A percentile compares a stretch with the other conserved stretches of the same genome.
phyloP scores from a whole-genome alignment of 176 grass and related monocot genomes.

The Aegilops speltoides region DNA sequence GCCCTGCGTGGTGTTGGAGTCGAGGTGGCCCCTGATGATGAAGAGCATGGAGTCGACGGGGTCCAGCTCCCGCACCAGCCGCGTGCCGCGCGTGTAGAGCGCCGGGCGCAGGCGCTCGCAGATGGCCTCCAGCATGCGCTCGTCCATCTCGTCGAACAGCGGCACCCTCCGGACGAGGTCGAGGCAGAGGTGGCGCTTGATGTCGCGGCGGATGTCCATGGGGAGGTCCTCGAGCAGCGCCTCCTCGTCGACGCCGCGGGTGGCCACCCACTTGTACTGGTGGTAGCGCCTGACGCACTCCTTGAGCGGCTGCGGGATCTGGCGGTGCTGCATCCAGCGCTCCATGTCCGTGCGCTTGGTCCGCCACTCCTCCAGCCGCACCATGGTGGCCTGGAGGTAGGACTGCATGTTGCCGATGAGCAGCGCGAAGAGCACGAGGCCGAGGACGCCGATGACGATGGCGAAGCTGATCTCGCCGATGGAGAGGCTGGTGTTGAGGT shows the following conservation, averaged over 20 bases:
- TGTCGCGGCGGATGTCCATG: slow-evolving; percentile 81
- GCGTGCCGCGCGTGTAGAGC: slow-evolving; percentile 77
- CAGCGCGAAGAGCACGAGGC: slow-evolving; percentile 83
- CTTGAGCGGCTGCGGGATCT: slow-evolving; percentile 73
- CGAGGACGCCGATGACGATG: slow-evolving; percentile 76
- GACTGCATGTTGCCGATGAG: slow-evolving; percentile 95
- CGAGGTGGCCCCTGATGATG: slow-evolving; percentile 85
- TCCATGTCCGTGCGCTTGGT: slow-evolving; percentile 87
- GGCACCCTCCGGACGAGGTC: slow-evolving; percentile 85
- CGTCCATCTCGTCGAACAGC: slow-evolving; percentile 98
- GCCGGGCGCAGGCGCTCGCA: slow-evolving; percentile 85
- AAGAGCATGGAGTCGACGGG: slow-evolving; percentile 87
- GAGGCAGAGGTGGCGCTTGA: slow-evolving; percentile 93
- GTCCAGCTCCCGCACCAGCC: slow-evolving; percentile 80
- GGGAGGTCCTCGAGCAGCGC: slow-evolving; percentile 69
- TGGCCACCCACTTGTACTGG: slow-evolving; percentile 87
- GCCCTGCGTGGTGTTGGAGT: slow-evolving; percentile 91
- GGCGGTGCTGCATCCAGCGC: slow-evolving; percentile 96
- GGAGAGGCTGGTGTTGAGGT: slow-evolving; percentile 67
- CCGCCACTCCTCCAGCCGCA: slow-evolving; percentile 91
- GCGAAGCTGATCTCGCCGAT: slow-evolving; percentile 80
- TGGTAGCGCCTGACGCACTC: slow-evolving; percentile 77
- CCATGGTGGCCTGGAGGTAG: slow-evolving; percentile 86
- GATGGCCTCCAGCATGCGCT: slow-evolving; percentile 93
- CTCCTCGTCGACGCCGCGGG: slow-evolving; percentile 87